Conservation (phyloP, 1,284 basidiomycete species). For the Cryptococcus sp. region DNA sequence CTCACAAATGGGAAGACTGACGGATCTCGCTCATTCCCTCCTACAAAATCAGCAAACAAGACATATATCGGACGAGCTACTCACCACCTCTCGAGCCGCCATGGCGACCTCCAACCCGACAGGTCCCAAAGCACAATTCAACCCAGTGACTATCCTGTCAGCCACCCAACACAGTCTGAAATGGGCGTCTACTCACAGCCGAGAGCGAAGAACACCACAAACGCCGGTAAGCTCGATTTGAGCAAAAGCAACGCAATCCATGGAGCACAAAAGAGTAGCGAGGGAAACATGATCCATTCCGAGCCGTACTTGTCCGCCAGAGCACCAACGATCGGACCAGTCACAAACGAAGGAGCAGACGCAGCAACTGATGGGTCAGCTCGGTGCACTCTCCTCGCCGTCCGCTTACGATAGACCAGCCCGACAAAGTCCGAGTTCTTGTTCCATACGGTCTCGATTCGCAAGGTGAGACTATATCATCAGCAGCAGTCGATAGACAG, state of each 20-base stretch:
- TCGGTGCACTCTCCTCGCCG: background rate
- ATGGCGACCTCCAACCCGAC: slow-evolving; percentile 27
- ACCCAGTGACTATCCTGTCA: slow-evolving; percentile 11
- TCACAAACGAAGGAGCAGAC: slow-evolving; percentile 59
- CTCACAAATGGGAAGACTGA: slow-evolving; percentile 7
- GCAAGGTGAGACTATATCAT: slow-evolving; percentile 55
- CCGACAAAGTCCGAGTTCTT: slow-evolving; percentile 61
- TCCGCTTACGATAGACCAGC: slow-evolving; percentile 53
- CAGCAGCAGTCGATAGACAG: background rate
- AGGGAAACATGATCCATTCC: slow-evolving; percentile 54
- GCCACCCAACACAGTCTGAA: background rate
- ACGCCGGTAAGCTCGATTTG: slow-evolving; percentile 53
- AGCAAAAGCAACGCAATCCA: slow-evolving; percentile 62
- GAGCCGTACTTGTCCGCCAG: slow-evolving; percentile 59
- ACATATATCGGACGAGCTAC: background rate
- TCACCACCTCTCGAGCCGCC: slow-evolving; percentile 18
- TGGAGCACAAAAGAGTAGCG: slow-evolving; percentile 56
- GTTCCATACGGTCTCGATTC: slow-evolving; percentile 58
- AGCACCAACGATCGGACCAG: slow-evolving; percentile 59
- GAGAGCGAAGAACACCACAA: slow-evolving; percentile 57
- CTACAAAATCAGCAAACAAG: slow-evolving; percentile 3
- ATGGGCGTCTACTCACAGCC: slow-evolving; percentile 54
- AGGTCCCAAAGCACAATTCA: slow-evolving; percentile 19
- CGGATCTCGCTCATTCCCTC: slow-evolving; percentile 40
- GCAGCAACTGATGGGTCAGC: slow-evolving; percentile 50